Conservation (phyloP, 352 stramenopile genomes). For the Phytophthora multivora region DNA sequence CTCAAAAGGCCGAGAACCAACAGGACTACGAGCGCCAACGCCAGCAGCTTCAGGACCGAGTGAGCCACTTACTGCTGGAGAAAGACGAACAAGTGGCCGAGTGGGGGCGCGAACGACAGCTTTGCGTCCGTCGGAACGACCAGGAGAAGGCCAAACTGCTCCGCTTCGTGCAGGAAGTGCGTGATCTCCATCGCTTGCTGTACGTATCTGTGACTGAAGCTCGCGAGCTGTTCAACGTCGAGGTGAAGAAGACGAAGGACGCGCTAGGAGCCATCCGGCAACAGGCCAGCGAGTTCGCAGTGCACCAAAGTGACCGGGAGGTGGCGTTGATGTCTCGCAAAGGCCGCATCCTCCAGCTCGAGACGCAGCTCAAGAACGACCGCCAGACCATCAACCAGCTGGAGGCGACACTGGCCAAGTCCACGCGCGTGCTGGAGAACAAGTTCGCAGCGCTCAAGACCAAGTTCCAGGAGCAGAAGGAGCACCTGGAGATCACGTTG, state of each 20-base stretch:
- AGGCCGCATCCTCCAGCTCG: conserved; percentile 57
- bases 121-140: conserved; percentile 15
- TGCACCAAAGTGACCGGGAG: conserved; percentile 50
- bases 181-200: conserved; percentile 24
- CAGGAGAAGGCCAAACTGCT: conserved; percentile 24
- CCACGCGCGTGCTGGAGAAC: conserved; percentile 40
- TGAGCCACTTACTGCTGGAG: conserved; percentile 27
- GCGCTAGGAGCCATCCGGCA: conserved; percentile 38
- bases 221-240: conserved; percentile 18
- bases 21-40: conserved; percentile 7
- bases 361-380: conserved; percentile 62
- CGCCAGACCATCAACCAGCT: conserved; percentile 51
- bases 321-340: conserved; percentile 54
- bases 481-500: conserved; percentile 66
- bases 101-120: conserved; percentile 14
- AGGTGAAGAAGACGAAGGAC: conserved; percentile 41
- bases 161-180: conserved; percentile 25
- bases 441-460: conserved; percentile 34
- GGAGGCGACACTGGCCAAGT: conserved; percentile 42
- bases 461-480: conserved; percentile 58
- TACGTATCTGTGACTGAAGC: conserved; percentile 21
- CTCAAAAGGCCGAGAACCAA: conserved; percentile 4
- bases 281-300: conserved; percentile 49
- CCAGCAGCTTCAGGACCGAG: conserved; percentile 22
- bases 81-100: conserved; percentile 19